A percentile compares a stretch with the other conserved stretches of the same genome.
These are phyloP conservation scores for Comarum palustre DNA, from an alignment of 306 rosid species.

Conservation along the genomic window DNA sequence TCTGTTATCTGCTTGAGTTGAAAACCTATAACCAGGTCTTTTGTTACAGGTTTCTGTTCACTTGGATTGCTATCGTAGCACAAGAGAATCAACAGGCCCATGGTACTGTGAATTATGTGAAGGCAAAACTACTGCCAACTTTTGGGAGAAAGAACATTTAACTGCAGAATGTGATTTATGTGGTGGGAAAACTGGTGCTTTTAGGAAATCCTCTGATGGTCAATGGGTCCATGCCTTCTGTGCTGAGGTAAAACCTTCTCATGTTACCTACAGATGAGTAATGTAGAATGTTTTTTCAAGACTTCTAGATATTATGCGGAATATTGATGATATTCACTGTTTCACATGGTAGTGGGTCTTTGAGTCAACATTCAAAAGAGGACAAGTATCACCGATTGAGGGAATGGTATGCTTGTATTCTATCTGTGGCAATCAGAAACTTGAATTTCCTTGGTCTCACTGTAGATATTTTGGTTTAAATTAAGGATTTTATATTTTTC, in stretches of 20 bases:
- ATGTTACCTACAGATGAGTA: neutral
- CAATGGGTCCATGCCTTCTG: conserved; percentile 99
- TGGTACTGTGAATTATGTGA: conserved; percentile 97
- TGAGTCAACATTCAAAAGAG: conserved; percentile 83
- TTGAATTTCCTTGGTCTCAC: neutral
- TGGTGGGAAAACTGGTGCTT: conserved; percentile 89
- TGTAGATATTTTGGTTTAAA: neutral
- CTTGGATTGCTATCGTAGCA: conserved; percentile 81
- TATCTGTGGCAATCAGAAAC: neutral
- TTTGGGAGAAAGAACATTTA: conserved; percentile 79
- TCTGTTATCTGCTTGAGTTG: conserved; percentile 18
- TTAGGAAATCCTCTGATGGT: conserved; percentile 83
- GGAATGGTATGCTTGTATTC: conserved; percentile 70
- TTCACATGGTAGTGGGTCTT: conserved; percentile 68
- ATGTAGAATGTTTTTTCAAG: neutral
- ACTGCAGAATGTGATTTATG: conserved; percentile 86
- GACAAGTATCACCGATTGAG: conserved; percentile 68
- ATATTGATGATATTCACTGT: conserved; percentile 11
- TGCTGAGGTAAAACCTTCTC: conserved; percentile 66
- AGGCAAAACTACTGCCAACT: conserved; percentile 51
- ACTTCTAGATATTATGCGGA: neutral
- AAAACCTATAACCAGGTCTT: neutral
- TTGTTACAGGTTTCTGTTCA: conserved; percentile 83
- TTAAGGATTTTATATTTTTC: conserved; percentile 4
- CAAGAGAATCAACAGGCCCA: conserved; percentile 79